phyloP scores from a whole-genome alignment of 2,329 filamentous ascomycete species.

The Cladosporium sp. region DNA sequence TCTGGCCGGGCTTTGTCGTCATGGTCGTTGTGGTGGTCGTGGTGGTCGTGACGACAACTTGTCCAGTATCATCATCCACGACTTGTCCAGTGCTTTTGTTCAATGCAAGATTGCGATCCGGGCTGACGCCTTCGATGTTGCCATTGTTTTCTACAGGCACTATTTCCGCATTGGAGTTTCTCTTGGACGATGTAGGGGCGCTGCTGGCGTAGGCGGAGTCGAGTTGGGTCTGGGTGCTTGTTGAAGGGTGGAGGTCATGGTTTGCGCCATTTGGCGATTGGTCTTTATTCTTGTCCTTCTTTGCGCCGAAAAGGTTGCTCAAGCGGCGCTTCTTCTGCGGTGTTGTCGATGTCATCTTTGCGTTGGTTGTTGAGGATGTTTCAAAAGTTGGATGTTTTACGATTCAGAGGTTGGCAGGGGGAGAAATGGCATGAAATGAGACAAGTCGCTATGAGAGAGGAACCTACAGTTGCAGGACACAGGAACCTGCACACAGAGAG shows the following conservation, averaged over 20 bases:
- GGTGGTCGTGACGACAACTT: constrained; percentile 27
- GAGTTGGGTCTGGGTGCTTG: constrained; percentile 1
- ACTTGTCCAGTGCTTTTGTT: constrained; percentile 27
- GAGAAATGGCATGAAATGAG: neutral
- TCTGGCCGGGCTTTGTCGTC: constrained; percentile 20
- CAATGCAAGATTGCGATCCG: constrained; percentile 23
- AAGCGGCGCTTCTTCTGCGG: constrained; percentile 15
- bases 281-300: constrained; percentile 16
- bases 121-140: constrained; percentile 23
- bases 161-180: constrained; percentile 16
- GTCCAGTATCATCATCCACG: constrained; percentile 27
- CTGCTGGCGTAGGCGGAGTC: constrained; percentile 26
- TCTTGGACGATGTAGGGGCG: constrained; percentile 14
- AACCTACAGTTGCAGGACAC: neutral
- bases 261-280: neutral
- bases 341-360: constrained; percentile 4
- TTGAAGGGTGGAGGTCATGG: constrained; percentile 5
- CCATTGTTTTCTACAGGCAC: constrained; percentile 26
- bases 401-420: neutral
- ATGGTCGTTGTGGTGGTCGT: constrained; percentile 31
- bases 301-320: constrained; percentile 21
- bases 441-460: neutral
- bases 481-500: neutral
- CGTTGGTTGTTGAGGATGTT: neutral
- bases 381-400: neutral